Conservation (phyloP, 1,139 yeast genomes). For the Pichia sorboxylosa region DNA sequence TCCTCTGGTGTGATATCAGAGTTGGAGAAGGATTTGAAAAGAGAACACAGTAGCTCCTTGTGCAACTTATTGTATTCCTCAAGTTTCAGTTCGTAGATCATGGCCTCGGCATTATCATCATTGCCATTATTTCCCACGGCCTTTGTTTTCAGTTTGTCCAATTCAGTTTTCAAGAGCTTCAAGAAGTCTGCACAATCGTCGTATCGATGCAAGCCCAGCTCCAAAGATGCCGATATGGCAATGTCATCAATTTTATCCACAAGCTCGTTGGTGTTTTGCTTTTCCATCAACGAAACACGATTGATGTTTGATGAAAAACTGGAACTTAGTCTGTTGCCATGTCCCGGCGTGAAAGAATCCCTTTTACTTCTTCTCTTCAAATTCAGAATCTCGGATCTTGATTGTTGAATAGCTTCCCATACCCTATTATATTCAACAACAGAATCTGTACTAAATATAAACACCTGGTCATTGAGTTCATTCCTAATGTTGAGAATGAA, state of each 20-base stretch:
- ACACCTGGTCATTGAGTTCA: conserved; percentile 33
- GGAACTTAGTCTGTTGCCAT: conserved; percentile 14
- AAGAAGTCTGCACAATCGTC: conserved; percentile 19
- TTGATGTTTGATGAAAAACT: conserved; percentile 7
- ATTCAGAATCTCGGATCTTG: conserved; percentile 46
- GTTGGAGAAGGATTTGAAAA: no score
- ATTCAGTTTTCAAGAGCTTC: not conserved
- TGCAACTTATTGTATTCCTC: no score
- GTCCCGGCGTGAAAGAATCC: conserved; percentile 33
- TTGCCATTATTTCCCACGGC: no score
- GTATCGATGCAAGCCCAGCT: conserved; percentile 19
- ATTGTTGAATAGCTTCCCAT: conserved; percentile 48
- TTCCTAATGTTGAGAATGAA: not conserved
- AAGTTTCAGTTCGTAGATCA: no score
- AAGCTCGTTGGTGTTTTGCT: no score
- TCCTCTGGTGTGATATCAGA: no score
- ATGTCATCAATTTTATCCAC: conserved; percentile 18
- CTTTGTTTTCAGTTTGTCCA: no score
- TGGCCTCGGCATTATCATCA: no score
- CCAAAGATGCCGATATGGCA: conserved; percentile 18
- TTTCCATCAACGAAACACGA: no score
- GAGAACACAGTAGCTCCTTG: no score
- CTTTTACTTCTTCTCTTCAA: conserved; percentile 32
- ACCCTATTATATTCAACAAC: conserved; percentile 48
- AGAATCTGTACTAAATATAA: conserved; percentile 56